Percentiles rank a stretch among this genome's conserved stretches.
Evolutionary conservation across 116 monocot genomes (phyloP).

Genomic region (Trichopus zeylanicus): DNA sequence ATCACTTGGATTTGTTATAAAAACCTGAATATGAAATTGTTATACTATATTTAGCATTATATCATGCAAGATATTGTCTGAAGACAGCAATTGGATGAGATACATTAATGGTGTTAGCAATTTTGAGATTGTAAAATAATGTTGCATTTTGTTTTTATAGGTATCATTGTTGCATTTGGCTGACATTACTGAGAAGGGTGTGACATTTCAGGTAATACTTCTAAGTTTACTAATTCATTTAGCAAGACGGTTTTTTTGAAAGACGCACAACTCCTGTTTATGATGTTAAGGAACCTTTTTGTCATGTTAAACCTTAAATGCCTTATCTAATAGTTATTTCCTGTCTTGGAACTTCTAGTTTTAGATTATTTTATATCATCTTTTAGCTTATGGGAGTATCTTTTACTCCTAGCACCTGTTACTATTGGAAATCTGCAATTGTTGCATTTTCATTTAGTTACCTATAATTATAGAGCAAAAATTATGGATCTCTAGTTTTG

Average conservation of each 20-base stretch:
- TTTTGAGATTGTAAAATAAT: background rate
- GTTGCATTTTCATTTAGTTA: background rate
- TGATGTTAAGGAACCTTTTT: too few species aligned
- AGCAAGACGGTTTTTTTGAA: background rate
- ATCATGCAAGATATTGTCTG: too few species aligned
- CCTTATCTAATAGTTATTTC: background rate
- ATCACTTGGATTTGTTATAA: too few species aligned
- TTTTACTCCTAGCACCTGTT: background rate
- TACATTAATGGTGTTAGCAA: background rate
- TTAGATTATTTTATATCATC: background rate
- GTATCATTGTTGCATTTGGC: constrained; percentile 98
- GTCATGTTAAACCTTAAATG: too few species aligned
- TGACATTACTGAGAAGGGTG: constrained; percentile 96
- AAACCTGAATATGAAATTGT: too few species aligned
- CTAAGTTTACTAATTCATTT: background rate
- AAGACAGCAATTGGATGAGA: background rate
- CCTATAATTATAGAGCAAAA: background rate
- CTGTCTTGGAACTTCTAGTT: background rate
- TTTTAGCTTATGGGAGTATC: background rate
- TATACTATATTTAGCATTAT: too few species aligned
- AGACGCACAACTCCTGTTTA: background rate
- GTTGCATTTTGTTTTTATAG: constrained; percentile 28
- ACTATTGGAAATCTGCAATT: background rate
- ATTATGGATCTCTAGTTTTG: background rate
- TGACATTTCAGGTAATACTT: constrained; percentile 84